These are phyloP conservation scores for Xylaria intraflava DNA, from an alignment of 495 filamentous ascomycete species.

Conservation along the genomic window DNA sequence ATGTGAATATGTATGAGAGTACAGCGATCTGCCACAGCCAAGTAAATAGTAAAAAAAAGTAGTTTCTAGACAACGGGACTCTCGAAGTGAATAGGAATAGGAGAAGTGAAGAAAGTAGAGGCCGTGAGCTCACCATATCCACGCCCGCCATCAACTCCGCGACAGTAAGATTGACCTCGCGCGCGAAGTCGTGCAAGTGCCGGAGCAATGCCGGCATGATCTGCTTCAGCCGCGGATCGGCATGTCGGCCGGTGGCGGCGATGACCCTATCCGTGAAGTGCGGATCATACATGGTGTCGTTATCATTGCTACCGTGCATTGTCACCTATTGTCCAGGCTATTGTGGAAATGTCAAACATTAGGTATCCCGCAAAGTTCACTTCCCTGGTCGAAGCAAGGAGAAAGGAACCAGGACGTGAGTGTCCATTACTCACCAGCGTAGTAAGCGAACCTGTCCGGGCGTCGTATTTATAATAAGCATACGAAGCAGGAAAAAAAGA, in stretches of 20 bases:
- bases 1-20: constrained; percentile 3
- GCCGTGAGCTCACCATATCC: constrained; percentile 27
- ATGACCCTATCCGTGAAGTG: constrained; percentile 64
- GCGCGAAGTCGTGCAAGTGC: constrained; percentile 54
- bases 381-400: background rate
- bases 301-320: constrained; percentile 2
- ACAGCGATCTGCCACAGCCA: background rate
- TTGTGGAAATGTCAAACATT: background rate
- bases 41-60: background rate
- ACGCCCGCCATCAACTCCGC: constrained; percentile 47
- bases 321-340: background rate
- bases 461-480: background rate
- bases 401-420: background rate
- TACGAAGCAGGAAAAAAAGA: background rate
- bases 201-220: constrained; percentile 49
- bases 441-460: background rate
- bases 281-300: constrained; percentile 38
- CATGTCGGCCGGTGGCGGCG: constrained; percentile 62
- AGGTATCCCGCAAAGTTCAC: background rate
- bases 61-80: background rate
- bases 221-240: constrained; percentile 48
- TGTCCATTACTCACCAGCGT: background rate
- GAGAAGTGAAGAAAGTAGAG: background rate
- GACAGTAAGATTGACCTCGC: constrained; percentile 51
- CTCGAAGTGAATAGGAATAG: background rate